Base-by-base conservation (phyloP, 768 basidiomycete species). In the Hebeloma cylindrosporum region DNA sequence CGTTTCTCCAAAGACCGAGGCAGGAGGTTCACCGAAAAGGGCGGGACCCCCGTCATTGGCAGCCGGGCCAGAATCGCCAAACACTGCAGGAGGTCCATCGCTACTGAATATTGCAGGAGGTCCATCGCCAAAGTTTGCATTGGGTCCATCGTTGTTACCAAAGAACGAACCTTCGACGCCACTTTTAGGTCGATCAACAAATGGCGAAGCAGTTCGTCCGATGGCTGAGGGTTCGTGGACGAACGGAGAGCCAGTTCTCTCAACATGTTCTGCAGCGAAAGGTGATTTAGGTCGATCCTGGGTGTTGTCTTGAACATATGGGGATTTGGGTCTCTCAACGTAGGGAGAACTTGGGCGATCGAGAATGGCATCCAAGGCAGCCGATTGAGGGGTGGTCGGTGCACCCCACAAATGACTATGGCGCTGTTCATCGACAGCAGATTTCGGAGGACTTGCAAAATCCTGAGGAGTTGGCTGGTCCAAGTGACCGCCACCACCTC, bases 61-160 rank as follows among this genome's bases (percentile, higher is more conserved):
- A 10, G 58, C 57, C 22, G 55, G 52, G 18, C 54, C 60, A 25
- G 57, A 41, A 37, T 60, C 59, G 7, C 58, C 56, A 42, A 61
- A 58, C 37, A 55, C 46, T 20, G 51, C 50, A 21, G 48, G 45
- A 35, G 54, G 43, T 13, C n/a, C n/a, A n/a, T n/a, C n/a, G n/a
- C n/a, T n/a, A n/a, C n/a, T n/a, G n/a, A n/a, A n/a, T n/a, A n/a
- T n/a, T n/a, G n/a, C n/a, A n/a, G 32, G 26, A 6, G 43, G 42
- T 4, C 32, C 40, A 45, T 60, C 59, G 13, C 56, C 58, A 43
- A 57, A 53, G 20, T 52, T 40, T 10, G 58, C 51, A 41, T 56
- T 51, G 13, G 59, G 54, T 21, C 52, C 45, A 26, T 53, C 55
- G 3, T 50, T n/a, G n/a, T n/a, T 37, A n/a, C 53, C 55, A 11